These are phyloP conservation scores for Leavenworthia alabamica DNA, from an alignment of 345 rosid genomes.

Conservation along the genomic window DNA sequence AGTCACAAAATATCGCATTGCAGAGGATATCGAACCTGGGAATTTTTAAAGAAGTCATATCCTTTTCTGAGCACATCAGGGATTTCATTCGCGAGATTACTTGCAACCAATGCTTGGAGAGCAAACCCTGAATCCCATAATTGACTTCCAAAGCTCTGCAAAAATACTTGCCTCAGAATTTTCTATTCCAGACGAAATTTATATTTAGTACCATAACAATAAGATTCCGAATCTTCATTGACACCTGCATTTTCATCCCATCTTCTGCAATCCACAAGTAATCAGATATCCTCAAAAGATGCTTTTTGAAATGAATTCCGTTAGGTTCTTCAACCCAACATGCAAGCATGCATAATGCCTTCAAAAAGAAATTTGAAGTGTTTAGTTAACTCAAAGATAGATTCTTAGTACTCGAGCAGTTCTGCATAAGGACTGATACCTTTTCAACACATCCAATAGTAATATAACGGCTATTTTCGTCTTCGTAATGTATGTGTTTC, in stretches of 20 bases:
- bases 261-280: constrained; percentile 91
- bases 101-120: constrained; percentile 68
- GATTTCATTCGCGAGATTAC: constrained; percentile 45
- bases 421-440: constrained; percentile 28
- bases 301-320: constrained; percentile 60
- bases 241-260: constrained; percentile 82
- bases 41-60: constrained; percentile 65
- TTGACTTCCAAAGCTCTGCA: constrained; percentile 79
- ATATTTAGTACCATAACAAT: neutral
- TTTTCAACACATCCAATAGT: constrained; percentile 59
- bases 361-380: neutral
- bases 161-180: neutral
- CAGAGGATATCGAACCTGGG: constrained; percentile 47
- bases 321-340: constrained; percentile 84
- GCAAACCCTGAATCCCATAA: constrained; percentile 72
- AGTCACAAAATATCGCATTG: neutral
- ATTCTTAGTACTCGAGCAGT: neutral
- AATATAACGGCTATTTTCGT: constrained; percentile 58
- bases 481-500: constrained; percentile 63
- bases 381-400: constrained; percentile 2
- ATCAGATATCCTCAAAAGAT: constrained; percentile 67
- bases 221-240: neutral
- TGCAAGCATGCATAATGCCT: constrained; percentile 51
- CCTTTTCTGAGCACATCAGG: constrained; percentile 56
- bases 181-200: neutral